Conservation (phyloP, 371 early-diverging fungal species). For the Blastocladiella emersonii region DNA sequence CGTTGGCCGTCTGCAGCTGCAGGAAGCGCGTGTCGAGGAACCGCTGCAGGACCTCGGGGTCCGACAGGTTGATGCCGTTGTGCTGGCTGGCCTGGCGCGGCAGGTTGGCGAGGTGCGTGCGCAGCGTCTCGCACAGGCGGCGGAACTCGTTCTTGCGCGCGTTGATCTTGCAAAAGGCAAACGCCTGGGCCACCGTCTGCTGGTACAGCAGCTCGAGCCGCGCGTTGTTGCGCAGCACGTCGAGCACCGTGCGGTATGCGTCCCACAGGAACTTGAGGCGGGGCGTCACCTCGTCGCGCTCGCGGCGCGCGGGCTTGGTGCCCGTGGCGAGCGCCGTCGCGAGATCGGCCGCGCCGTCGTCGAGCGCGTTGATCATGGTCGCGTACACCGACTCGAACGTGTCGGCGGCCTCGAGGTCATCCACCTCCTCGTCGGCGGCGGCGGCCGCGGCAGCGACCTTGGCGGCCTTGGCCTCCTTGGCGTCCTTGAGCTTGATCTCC, state of each 20-base stretch:
- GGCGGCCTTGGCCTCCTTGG: slow-evolving; percentile 86
- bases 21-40: slow-evolving; percentile 89
- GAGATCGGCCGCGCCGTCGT: slow-evolving; percentile 16
- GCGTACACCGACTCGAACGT: slow-evolving; percentile 92
- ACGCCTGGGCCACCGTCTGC: slow-evolving; percentile 65
- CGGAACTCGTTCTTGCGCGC: slow-evolving; percentile 95
- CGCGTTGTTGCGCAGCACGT: slow-evolving; percentile 90
- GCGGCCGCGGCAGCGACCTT: slow-evolving; percentile 2
- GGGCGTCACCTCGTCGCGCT: slow-evolving; percentile 92
- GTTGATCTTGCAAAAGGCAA: slow-evolving; percentile 88
- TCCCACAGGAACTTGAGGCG: slow-evolving; percentile 98
- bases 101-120: slow-evolving; percentile 79
- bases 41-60: slow-evolving; percentile 89
- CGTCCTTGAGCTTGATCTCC: slow-evolving; percentile 77
- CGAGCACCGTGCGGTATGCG: slow-evolving; percentile 88
- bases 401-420: slow-evolving; percentile 89
- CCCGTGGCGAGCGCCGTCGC: background rate
- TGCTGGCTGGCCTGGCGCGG: slow-evolving; percentile 76
- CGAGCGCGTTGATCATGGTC: slow-evolving; percentile 75
- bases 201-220: slow-evolving; percentile 89
- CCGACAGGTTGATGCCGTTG: slow-evolving; percentile 82
- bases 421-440: slow-evolving; percentile 45
- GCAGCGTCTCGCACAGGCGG: slow-evolving; percentile 88
- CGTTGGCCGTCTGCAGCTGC: slow-evolving; percentile 85
- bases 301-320: slow-evolving; percentile 41